Evolutionary conservation across 441 rosid species (phyloP), one percentile per base, ranked within the genome.

Genomic region (Kokia cookei): DNA sequence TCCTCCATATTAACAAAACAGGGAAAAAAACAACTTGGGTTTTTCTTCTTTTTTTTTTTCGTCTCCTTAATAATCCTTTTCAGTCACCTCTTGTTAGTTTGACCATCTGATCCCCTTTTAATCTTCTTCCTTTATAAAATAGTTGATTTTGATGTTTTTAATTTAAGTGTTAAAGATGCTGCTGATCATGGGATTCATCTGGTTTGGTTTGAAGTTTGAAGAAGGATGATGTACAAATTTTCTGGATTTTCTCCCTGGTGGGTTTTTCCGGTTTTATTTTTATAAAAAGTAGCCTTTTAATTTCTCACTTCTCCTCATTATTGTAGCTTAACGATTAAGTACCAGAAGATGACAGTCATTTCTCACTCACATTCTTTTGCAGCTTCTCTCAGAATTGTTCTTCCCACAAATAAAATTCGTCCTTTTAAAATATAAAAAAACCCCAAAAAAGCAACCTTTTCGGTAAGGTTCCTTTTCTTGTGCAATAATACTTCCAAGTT

Each of bases 151-250:
- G 37, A 32, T 32, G 37, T 32, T 32, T 77, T 73, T 69, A 67
- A 14, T 13, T 65, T 47, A 47, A 67, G 71, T 67, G 37, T 32
- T 32, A 55, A 73, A 73, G 71, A n/a, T 74, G 65, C 50, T 73
- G 37, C 24, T 22, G 74, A 40, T 73, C 69, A 65, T 79, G 76
- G 68, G 71, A 65, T 68, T 74, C 79, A 73, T 69, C 76, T 87
- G 73, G 75, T 77, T 80, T 71, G 26, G 11, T 54, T 54, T 79
- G 73, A 77, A 8, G 50, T 72, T 81, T 74, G 85, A 79, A 78
- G 85, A 82, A 82, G 83, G 84, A 80, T 54, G 37, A 6, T 84
- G 88, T 85, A 84, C 82, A 85, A 80, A 82, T 80, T 82, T 66
- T 68, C 73, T 78, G 73, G 22, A 66, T 4, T 73, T 77, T 73